These are phyloP conservation scores for Amaranthus palmeri DNA, from an alignment of 148 eudicot genomes.

Conservation along the genomic window DNA sequence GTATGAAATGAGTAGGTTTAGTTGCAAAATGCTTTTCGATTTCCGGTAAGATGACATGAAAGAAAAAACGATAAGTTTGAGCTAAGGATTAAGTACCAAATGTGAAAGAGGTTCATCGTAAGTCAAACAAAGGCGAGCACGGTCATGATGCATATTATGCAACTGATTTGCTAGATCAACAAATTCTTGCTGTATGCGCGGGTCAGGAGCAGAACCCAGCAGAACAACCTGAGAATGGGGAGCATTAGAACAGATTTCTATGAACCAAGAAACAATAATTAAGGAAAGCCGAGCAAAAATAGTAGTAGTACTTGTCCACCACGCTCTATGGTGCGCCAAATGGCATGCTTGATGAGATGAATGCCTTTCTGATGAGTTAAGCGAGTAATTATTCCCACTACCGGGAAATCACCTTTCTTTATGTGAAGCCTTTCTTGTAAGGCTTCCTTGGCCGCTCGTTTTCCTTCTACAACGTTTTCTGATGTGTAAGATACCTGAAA, in stretches of 20 bases:
- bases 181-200: constrained; percentile 82
- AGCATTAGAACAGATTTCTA: constrained; percentile 5
- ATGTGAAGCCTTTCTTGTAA: constrained; percentile 78
- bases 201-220: constrained; percentile 94
- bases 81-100: constrained; percentile 50
- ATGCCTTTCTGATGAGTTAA: constrained; percentile 99
- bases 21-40: neutral
- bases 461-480: constrained; percentile 86
- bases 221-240: constrained; percentile 58
- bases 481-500: constrained; percentile 74
- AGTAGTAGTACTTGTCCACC: constrained; percentile 63
- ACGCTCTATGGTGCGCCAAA: constrained; percentile 88
- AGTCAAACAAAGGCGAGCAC: constrained; percentile 86
- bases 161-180: constrained; percentile 68
- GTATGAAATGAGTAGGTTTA: constrained; percentile 6
- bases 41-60: neutral
- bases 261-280: neutral
- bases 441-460: constrained; percentile 85
- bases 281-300: neutral
- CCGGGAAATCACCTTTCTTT: constrained; percentile 66
- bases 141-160: constrained; percentile 77
- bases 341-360: constrained; percentile 94
- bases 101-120: constrained; percentile 98
- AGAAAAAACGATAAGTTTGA: neutral
- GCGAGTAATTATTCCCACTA: constrained; percentile 83